Evolutionary conservation across 257 asterid species (phyloP).

Genomic region (Nicotiana noctiflora): DNA sequence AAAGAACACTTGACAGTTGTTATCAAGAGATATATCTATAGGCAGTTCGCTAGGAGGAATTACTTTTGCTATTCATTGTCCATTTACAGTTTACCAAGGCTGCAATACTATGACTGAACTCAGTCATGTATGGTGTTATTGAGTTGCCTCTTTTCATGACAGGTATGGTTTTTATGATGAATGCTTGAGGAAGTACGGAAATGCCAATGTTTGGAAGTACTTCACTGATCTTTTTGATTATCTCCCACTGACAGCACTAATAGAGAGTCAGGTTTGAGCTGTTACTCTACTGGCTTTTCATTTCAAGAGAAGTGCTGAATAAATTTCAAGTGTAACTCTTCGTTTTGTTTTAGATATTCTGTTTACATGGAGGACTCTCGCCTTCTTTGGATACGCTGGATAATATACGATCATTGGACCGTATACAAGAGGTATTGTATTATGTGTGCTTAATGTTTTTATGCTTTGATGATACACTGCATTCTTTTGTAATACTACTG

Average conservation of each 20-base stretch:
- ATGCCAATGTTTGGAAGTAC: constrained; percentile 95
- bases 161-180: constrained; percentile 97
- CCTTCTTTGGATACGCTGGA: constrained; percentile 95
- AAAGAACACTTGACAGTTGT: neutral
- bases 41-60: neutral
- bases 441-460: neutral
- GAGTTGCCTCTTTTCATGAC: constrained; percentile 24
- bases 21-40: neutral
- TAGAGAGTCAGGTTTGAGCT: constrained; percentile 89
- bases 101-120: neutral
- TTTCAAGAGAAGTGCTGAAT: constrained; percentile 15
- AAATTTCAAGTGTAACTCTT: neutral
- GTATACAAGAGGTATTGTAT: constrained; percentile 77
- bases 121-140: constrained; percentile 1
- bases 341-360: constrained; percentile 52
- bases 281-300: neutral
- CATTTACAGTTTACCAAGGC: neutral
- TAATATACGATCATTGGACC: constrained; percentile 82
- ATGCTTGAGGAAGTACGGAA: constrained; percentile 96
- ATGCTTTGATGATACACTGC: neutral
- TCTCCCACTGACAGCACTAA: constrained; percentile 93
- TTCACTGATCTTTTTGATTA: constrained; percentile 97
- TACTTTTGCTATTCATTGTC: neutral
- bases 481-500: neutral
- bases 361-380: constrained; percentile 97